Conservation (phyloP, 2,329 filamentous ascomycete species). For the Penicillium brasilianum region DNA sequence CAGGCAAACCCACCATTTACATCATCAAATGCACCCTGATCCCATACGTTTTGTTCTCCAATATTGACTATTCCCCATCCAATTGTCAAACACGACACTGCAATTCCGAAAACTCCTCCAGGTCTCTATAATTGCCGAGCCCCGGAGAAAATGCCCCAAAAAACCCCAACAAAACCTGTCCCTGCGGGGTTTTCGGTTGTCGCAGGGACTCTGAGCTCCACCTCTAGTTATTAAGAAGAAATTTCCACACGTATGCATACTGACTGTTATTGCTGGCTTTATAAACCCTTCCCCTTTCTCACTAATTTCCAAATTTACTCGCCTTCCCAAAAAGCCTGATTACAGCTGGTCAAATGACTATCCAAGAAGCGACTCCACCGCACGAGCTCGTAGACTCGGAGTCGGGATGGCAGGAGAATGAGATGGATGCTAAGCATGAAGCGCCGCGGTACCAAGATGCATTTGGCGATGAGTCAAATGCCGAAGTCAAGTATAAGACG, state of each 20-base stretch:
- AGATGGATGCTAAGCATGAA: not conserved
- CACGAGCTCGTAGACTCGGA: not conserved
- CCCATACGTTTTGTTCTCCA: constrained; percentile 10
- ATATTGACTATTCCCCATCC: constrained; percentile 24
- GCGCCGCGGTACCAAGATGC: not conserved
- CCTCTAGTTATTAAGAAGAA: constrained; percentile 9
- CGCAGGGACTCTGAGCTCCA: constrained; percentile 20
- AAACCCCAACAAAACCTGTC: constrained; percentile 17
- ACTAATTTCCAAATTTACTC: not conserved
- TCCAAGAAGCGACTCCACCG: not conserved
- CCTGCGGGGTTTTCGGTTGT: constrained; percentile 27
- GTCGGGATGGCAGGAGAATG: not conserved
- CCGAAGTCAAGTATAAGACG: not conserved
- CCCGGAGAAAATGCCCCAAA: constrained; percentile 23
- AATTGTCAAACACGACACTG: constrained; percentile 13
- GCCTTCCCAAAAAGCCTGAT: not conserved
- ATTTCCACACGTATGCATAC: constrained; percentile 25
- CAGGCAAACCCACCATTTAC: constrained; percentile 10
- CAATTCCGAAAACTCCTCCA: constrained; percentile 17
- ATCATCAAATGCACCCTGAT: constrained; percentile 17
- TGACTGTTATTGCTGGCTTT: not conserved
- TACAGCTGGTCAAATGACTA: not conserved
- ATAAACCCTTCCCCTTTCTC: not conserved
- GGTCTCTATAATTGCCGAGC: constrained; percentile 21
- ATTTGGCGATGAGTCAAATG: not conserved